phyloP scores from a whole-genome alignment of 1,139 yeast genomes.

The Yamadazyma atlantica region DNA sequence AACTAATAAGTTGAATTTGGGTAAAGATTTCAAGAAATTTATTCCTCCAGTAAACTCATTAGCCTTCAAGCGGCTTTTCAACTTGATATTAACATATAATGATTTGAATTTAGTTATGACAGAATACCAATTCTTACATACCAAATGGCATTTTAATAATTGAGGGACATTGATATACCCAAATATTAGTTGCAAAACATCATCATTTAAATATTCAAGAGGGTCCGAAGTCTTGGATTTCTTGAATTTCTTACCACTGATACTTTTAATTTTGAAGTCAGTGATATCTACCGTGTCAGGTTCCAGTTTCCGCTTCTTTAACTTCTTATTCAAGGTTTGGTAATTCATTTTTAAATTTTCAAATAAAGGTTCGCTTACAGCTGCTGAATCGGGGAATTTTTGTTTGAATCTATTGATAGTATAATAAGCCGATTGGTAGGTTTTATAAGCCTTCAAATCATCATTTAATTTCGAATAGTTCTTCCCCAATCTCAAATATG shows the following conservation, averaged over 20 bases:
- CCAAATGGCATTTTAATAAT: conserved; percentile 30
- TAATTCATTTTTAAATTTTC: conserved; percentile 26
- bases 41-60: conserved; percentile 33
- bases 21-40: conserved; percentile 19
- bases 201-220: conserved; percentile 27
- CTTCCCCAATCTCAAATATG: conserved; percentile 57
- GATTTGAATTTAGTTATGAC: conserved; percentile 25
- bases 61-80: conserved; percentile 25
- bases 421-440: conserved; percentile 43
- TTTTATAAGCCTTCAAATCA: conserved; percentile 42
- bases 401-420: conserved; percentile 27
- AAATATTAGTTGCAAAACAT: conserved; percentile 31
- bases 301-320: conserved; percentile 17
- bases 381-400: conserved; percentile 17
- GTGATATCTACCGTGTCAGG: neutral
- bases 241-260: neutral
- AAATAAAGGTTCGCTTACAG: conserved; percentile 29
- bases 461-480: conserved; percentile 29
- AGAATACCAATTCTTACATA: conserved; percentile 33
- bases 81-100: conserved; percentile 24
- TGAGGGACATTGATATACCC: conserved; percentile 18
- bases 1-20: conserved; percentile 20
- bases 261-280: neutral
- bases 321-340: conserved; percentile 20
- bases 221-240: conserved; percentile 25